These are phyloP conservation scores for Paramecium biaurelia DNA, from an alignment of 73 alveolate genomes.

Conservation along the genomic window DNA sequence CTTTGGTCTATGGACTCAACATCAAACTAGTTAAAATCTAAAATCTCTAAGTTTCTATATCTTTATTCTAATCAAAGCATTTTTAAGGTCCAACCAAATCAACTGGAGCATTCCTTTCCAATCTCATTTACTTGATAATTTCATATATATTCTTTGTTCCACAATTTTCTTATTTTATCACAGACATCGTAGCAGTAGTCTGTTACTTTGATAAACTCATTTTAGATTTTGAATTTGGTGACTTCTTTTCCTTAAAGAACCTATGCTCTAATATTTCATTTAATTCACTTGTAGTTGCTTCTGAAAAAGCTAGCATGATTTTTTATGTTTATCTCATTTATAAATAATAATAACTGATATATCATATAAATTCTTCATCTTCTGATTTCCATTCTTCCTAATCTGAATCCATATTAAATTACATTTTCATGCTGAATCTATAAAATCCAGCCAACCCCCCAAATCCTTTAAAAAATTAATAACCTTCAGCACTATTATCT, in stretches of 20 bases:
- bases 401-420: constrained; percentile 76
- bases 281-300: constrained; percentile 6
- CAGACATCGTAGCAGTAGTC: not conserved
- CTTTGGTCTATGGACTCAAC: constrained; percentile 43
- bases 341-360: not conserved
- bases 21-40: not conserved
- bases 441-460: constrained; percentile 98
- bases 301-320: not conserved
- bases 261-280: constrained; percentile 7
- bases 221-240: not conserved
- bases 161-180: not conserved
- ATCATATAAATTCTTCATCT: not conserved
- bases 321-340: not conserved
- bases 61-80: not conserved
- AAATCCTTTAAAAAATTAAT: constrained; percentile 95
- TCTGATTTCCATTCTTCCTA: not conserved
- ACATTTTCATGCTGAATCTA: constrained; percentile 72
- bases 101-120: constrained; percentile 26
- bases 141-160: not conserved
- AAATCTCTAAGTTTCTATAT: not conserved
- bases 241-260: not conserved
- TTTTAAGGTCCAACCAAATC: constrained; percentile 1
- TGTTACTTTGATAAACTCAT: not conserved
- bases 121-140: not conserved
- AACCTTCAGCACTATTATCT: constrained; percentile 96